These are phyloP conservation scores for Xylaria sp. DNA, from an alignment of 2,329 filamentous ascomycete species.

Conservation along the genomic window DNA sequence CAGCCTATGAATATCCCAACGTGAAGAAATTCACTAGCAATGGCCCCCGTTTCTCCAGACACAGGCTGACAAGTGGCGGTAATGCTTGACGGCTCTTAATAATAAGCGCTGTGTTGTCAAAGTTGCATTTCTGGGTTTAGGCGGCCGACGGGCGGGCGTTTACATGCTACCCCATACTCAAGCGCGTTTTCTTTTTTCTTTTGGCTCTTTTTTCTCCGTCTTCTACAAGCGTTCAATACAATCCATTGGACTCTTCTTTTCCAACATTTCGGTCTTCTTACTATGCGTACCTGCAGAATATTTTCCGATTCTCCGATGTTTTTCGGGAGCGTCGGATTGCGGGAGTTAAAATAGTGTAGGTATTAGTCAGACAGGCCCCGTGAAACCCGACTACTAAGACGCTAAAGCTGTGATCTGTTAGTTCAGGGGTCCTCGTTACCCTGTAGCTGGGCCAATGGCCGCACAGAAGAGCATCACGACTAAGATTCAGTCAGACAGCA, in stretches of 20 bases:
- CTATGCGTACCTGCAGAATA: background rate
- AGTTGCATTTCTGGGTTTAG: slow-evolving; percentile 31
- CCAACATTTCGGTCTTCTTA: slow-evolving; percentile 6
- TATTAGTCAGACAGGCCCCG: background rate
- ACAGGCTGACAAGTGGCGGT: slow-evolving; percentile 31
- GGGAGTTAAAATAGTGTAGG: background rate
- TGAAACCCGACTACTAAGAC: slow-evolving; percentile 8
- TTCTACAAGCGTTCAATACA: background rate
- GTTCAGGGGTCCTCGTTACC: slow-evolving; percentile 29
- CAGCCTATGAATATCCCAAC: slow-evolving; percentile 21
- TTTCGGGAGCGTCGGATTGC: slow-evolving; percentile 22
- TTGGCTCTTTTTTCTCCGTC: background rate
- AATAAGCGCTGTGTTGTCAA: slow-evolving; percentile 35
- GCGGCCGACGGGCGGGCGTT: slow-evolving; percentile 16
- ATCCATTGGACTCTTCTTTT: background rate
- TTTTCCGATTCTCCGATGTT: slow-evolving; percentile 2
- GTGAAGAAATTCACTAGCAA: slow-evolving; percentile 1
- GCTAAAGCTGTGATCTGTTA: slow-evolving; percentile 18
- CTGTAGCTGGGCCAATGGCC: slow-evolving; percentile 28
- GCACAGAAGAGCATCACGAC: slow-evolving; percentile 21
- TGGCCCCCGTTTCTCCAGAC: slow-evolving; percentile 21
- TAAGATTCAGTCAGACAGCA: slow-evolving; percentile 24
- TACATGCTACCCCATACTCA: background rate
- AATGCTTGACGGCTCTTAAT: slow-evolving; percentile 9
- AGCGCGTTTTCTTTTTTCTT: slow-evolving; percentile 8